These are phyloP conservation scores for Entophlyctis luteolus DNA, from an alignment of 192 early-diverging fungal genomes.

Conservation along the genomic window DNA sequence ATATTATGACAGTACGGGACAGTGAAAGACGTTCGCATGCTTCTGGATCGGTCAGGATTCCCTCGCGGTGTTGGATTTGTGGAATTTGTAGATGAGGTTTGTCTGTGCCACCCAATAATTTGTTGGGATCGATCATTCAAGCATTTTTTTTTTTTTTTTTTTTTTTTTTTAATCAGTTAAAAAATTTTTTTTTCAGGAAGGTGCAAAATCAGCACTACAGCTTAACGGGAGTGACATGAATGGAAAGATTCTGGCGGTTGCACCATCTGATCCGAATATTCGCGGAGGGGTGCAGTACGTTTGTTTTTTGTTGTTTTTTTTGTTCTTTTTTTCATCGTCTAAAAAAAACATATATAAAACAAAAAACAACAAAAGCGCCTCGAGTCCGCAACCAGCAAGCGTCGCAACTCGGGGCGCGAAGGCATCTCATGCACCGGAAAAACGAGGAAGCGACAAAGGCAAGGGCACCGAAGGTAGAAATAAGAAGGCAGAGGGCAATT, in stretches of 20 bases:
- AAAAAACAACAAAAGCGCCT: not conserved
- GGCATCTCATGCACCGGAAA: not conserved
- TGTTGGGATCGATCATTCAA: not conserved
- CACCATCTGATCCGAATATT: slow-evolving; percentile 45
- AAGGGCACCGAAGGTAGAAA: not conserved
- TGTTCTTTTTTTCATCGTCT: not conserved
- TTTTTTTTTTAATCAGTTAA: too few relatives aligned
- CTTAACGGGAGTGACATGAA: slow-evolving; percentile 38
- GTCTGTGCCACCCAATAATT: not conserved
- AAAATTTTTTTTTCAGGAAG: slow-evolving; percentile 8
- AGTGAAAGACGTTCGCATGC: slow-evolving; percentile 38
- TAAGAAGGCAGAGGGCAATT: not conserved
- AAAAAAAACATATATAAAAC: not conserved
- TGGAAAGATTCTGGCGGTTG: slow-evolving; percentile 35
- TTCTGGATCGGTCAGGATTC: slow-evolving; percentile 18
- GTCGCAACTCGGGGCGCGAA: not conserved
- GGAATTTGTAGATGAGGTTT: slow-evolving; percentile 40
- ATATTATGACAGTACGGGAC: slow-evolving; percentile 31
- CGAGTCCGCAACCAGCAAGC: not conserved
- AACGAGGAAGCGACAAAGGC: not conserved
- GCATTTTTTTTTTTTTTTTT: not conserved
- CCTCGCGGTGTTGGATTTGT: slow-evolving; percentile 41
- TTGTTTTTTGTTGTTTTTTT: not conserved
- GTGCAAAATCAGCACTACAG: slow-evolving; percentile 32
- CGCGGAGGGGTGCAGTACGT: slow-evolving; percentile 12